Base-by-base conservation (phyloP, 805 yeast genomes). In the Kockiozyma suomiensis region DNA sequence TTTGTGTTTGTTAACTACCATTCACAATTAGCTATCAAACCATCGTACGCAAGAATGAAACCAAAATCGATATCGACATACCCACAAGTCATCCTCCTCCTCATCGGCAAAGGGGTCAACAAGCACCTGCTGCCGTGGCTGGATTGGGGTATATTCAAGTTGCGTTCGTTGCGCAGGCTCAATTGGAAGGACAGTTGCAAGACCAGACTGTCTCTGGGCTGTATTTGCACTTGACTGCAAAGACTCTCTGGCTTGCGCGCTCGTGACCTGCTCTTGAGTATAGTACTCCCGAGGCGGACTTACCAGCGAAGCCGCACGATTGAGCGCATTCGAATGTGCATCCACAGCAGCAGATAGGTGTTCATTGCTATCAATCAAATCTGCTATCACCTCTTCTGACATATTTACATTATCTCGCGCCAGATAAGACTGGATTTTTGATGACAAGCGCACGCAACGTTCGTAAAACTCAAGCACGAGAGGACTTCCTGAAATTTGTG, bases 241-340 rank as follows among this genome's bases (percentile, higher is more conserved):
- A 8, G 25, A 5, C 32, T 28, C 42, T 8, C 25, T 15, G 8
- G 50, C 8, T 7, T 10, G 40, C 19, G 21, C 40, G 1, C n/a
- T 10, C 17, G 30, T 17, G 3, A 15, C 6, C 10, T 17, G 21
- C 33, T 52, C 17, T 32, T 45, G 37, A 19, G 19, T 46, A 50
- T 59, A 62, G 52, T 55, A 57, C 25, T 62, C 64, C 23, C 64
- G 25, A 19, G 66, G 66, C 45, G 66, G 64, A 21, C 59, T 51
- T 2, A 59, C 63, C 6, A 62, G 45, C 25, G 26, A 5, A 1
- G 66, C 42, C 3, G 66, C 66, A 4, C 58, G 52, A 21, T 59
- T 56, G 10, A 62, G 60, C 6, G 66, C 62, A 2, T 26, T 32
- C 28, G 33, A 37, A 33, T 62, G 66, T 10, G 55, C 54, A 4